Conservation (phyloP, 2,329 filamentous ascomycete genomes). For the Lecanosticta acicola region DNA sequence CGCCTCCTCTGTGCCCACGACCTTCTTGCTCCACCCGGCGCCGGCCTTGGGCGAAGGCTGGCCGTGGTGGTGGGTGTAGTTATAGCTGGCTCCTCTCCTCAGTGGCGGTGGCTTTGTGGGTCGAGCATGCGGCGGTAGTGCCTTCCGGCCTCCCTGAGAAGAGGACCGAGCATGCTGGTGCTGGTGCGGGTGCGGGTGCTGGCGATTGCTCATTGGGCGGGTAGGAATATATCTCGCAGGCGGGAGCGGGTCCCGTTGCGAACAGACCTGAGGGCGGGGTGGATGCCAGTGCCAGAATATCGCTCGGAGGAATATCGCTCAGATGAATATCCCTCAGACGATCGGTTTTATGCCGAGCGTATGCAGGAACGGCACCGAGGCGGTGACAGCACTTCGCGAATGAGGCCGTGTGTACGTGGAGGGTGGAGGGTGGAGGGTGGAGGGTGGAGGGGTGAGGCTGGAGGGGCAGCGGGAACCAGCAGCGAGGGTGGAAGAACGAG, state of each 20-base stretch:
- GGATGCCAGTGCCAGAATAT: too few relatives aligned
- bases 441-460: not conserved
- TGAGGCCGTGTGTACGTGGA: not conserved
- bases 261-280: constrained; percentile 4
- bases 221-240: constrained; percentile 1
- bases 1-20: constrained; percentile 10
- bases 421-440: not conserved
- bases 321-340: constrained; percentile 1
- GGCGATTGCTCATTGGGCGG: constrained; percentile 22
- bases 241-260: constrained; percentile 6
- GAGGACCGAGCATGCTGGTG: constrained; percentile 21
- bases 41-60: constrained; percentile 10
- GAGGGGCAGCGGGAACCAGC: not conserved
- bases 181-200: too few relatives aligned
- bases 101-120: constrained; percentile 21
- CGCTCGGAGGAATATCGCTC: too few relatives aligned
- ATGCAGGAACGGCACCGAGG: constrained; percentile 4
- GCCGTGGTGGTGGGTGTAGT: constrained; percentile 12
- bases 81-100: constrained; percentile 24
- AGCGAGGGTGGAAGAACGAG: not conserved
- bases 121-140: constrained; percentile 23
- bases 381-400: constrained; percentile 2
- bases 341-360: not conserved
- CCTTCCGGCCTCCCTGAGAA: constrained; percentile 26
- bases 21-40: constrained; percentile 19